Evolutionary conservation across 2,329 filamentous ascomycete genomes (phyloP), one percentile per base, ranked within the genome.

Genomic region (Dothistroma pini): DNA sequence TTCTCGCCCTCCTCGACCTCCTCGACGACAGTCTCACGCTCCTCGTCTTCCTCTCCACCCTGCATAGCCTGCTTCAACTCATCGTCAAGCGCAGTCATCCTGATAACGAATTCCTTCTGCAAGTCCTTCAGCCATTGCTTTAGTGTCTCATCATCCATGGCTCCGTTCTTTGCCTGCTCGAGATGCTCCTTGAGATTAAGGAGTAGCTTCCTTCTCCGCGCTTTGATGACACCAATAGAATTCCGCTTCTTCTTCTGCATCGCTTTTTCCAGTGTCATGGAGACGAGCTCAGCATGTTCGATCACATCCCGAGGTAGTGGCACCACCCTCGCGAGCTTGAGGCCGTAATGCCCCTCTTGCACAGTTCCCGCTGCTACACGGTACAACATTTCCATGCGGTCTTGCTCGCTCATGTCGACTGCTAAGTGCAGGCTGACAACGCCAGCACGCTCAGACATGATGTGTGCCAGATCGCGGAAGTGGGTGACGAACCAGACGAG

Each of bases 401-500:
- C 80, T 2, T 83, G 76, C 21, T 59, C 35, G 0, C 77, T 74
- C 54, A 74, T 72, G 48, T 92, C 83, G 0, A 93, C 89, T 0
- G 86, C 83, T 1, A 97, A 83, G 71, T 97, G 92, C 1, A 96
- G 79, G 66, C 91, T 96, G 25, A 93, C 80, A 0, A 97, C 91
- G 0, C 92, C 92, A 16, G 84, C 85, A 11, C 90, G 84, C 65
- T 92, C 87, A 1, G 84, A 81, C 62, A 97, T 81, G 38, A 93
- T 90, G 2, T 83, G 83, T 0, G 92, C 88, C 2, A 99, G 80
- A 63, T 97, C 90, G 38, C 85, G 81, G 72, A 97, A 99, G 72
- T 99, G 96, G 0, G 95, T 97, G 1, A 89, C 91, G 75, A 99
- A 99, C 87, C 91, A 97, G 0, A 97, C 86, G 0, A 90, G 81